A percentile compares a stretch with the other conserved stretches of the same genome.
phyloP scores from a whole-genome alignment of 306 rosid genomes.

The Sindora glabra region DNA sequence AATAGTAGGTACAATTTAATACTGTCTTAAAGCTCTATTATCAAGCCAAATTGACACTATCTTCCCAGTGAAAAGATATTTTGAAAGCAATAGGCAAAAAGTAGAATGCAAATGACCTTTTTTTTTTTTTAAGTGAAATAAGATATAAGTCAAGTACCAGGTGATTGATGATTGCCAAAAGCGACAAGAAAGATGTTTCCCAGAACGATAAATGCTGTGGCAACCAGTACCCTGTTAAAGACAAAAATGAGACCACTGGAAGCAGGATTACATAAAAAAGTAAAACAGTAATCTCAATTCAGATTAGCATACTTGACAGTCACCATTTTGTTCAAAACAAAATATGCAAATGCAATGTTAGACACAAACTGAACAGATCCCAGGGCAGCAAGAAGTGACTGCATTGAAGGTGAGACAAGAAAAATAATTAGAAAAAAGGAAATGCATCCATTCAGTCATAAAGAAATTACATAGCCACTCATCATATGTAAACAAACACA shows the following conservation, averaged over 20 bases:
- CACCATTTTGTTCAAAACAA: slow-evolving; percentile 89
- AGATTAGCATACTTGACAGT: slow-evolving; percentile 77
- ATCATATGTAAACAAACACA: not conserved
- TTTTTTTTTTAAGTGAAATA: not conserved
- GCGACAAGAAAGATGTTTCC: slow-evolving; percentile 91
- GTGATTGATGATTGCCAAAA: slow-evolving; percentile 98
- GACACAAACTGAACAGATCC: slow-evolving; percentile 97
- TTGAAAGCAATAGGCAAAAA: not conserved
- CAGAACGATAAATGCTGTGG: slow-evolving; percentile 93
- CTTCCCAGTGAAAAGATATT: not conserved
- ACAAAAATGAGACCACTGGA: not conserved
- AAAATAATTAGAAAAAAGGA: not conserved
- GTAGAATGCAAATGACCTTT: not conserved
- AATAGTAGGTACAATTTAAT: not conserved
- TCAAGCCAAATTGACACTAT: not conserved
- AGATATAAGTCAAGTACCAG: slow-evolving; percentile 45
- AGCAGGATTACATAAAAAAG: not conserved
- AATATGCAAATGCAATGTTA: slow-evolving; percentile 93
- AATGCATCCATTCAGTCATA: not conserved
- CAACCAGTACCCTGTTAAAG: slow-evolving; percentile 74
- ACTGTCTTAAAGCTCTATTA: not conserved
- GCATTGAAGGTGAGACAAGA: slow-evolving; percentile 18
- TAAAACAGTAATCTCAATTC: slow-evolving; percentile 19
- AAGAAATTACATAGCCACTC: not conserved
- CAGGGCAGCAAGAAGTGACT: slow-evolving; percentile 98